Conservation (phyloP, 2,329 filamentous ascomycete species). For the Claviceps spartinae region DNA sequence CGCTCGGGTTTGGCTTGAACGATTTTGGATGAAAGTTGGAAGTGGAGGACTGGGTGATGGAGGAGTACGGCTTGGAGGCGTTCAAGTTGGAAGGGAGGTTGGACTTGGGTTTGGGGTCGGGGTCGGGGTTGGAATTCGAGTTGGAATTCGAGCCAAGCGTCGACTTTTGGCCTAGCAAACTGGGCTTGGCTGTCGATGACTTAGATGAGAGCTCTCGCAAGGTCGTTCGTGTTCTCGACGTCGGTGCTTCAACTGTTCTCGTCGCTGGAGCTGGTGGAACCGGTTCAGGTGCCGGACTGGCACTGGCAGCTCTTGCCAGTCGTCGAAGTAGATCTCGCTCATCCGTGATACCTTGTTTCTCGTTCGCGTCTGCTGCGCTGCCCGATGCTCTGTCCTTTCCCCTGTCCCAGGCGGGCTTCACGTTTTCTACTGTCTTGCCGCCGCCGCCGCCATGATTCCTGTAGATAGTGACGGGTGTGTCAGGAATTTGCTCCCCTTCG, state of each 20-base stretch:
- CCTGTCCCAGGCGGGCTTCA: background rate
- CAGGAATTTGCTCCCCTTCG: conserved; percentile 20
- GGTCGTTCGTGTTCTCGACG: conserved; percentile 9
- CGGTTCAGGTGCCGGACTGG: conserved; percentile 24
- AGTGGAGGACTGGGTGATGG: too few species aligned
- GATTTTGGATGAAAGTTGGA: background rate
- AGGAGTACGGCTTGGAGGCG: background rate
- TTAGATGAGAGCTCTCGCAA: background rate
- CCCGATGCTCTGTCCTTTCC: background rate
- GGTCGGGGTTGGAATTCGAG: background rate
- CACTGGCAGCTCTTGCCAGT: conserved; percentile 33
- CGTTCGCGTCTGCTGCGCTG: background rate
- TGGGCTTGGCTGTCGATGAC: conserved; percentile 4
- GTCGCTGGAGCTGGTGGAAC: conserved; percentile 1
- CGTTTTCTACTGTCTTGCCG: conserved; percentile 3
- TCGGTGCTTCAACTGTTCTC: too few species aligned
- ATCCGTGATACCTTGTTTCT: background rate
- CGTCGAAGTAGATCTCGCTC: conserved; percentile 36
- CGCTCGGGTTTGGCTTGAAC: background rate
- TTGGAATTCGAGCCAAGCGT: background rate
- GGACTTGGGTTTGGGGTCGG: background rate
- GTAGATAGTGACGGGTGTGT: conserved; percentile 29
- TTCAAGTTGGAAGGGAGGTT: background rate
- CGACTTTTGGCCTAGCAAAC: conserved; percentile 8
- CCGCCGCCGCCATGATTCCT: conserved; percentile 13